Evolutionary conservation across 2,329 filamentous ascomycete species (phyloP).

Genomic region (Fusarium sarcochroum): DNA sequence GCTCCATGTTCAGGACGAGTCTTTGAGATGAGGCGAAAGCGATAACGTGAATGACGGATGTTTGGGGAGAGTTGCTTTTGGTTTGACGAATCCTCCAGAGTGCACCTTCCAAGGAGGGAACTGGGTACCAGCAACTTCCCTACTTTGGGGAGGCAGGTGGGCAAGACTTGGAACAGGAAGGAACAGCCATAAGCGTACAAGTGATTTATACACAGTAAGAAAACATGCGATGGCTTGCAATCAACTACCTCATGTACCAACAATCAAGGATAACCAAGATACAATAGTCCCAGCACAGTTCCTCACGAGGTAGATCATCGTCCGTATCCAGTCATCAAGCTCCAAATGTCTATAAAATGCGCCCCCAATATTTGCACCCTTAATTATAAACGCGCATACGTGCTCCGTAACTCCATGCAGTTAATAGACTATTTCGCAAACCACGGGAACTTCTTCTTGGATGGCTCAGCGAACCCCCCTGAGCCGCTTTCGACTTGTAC

Average conservation of each 20-base stretch:
- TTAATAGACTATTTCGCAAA: constrained; percentile 63
- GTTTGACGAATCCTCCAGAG: no score
- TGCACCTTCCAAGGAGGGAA: not conserved
- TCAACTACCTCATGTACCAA: constrained; percentile 12
- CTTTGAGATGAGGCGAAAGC: not conserved
- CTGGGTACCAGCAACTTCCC: no score
- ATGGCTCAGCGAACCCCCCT: constrained; percentile 61
- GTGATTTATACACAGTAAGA: not conserved
- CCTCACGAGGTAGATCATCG: constrained; percentile 14
- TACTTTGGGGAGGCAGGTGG: no score
- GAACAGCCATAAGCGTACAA: not conserved
- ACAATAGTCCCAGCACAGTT: constrained; percentile 21
- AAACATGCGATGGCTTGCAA: not conserved
- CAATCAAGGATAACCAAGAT: constrained; percentile 27
- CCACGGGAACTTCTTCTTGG: constrained; percentile 78
- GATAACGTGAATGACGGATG: not conserved
- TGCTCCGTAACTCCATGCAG: constrained; percentile 47
- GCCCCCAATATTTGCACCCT: constrained; percentile 27
- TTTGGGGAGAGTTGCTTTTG: not conserved
- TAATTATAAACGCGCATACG: constrained; percentile 26
- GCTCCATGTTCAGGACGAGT: not conserved
- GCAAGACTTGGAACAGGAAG: constrained; percentile 2
- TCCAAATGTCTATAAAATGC: constrained; percentile 44
- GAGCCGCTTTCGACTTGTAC: constrained; percentile 68
- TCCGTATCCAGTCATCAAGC: constrained; percentile 28